A percentile compares a stretch with the other conserved stretches of the same genome.
These are phyloP conservation scores for Ceratobasidium sp. DNA, from an alignment of 1,284 basidiomycete species.

Conservation along the genomic window DNA sequence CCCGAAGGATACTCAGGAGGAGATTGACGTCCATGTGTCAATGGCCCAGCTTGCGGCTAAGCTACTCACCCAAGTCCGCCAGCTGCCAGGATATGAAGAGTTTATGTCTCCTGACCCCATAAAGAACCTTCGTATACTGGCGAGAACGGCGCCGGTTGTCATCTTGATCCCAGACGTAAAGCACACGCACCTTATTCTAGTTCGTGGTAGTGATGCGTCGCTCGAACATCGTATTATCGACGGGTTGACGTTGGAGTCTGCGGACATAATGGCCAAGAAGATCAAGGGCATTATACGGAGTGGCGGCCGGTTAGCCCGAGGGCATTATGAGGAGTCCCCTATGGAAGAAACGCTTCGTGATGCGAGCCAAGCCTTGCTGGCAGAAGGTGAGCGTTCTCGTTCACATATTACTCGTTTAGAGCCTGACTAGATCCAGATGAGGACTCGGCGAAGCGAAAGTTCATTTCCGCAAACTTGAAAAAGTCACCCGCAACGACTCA, in stretches of 20 bases:
- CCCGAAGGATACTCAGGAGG: background rate
- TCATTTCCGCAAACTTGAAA: background rate
- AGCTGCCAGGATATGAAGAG: slow-evolving; percentile 12
- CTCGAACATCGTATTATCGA: slow-evolving; percentile 2
- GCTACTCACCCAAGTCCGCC: background rate
- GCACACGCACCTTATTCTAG: slow-evolving; percentile 5
- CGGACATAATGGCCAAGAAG: background rate
- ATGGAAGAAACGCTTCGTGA: background rate
- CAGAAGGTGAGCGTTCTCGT: slow-evolving; percentile 1
- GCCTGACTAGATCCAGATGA: background rate
- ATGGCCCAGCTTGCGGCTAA: background rate
- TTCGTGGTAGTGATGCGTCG: background rate
- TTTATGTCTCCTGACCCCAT: slow-evolving; percentile 16
- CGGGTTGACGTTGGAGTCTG: background rate
- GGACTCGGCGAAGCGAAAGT: background rate
- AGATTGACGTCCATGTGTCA: slow-evolving; percentile 9
- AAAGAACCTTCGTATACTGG: background rate
- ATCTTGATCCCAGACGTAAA: slow-evolving; percentile 11
- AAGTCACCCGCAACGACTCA: background rate
- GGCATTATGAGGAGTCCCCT: background rate
- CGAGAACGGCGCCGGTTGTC: background rate
- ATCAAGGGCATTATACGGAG: background rate
- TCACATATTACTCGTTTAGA: background rate
- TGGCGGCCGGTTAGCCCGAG: slow-evolving; percentile 11
- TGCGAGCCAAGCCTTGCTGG: background rate